Conservation (phyloP, 805 yeast genomes). For the Cyberlindnera sargentensis region DNA sequence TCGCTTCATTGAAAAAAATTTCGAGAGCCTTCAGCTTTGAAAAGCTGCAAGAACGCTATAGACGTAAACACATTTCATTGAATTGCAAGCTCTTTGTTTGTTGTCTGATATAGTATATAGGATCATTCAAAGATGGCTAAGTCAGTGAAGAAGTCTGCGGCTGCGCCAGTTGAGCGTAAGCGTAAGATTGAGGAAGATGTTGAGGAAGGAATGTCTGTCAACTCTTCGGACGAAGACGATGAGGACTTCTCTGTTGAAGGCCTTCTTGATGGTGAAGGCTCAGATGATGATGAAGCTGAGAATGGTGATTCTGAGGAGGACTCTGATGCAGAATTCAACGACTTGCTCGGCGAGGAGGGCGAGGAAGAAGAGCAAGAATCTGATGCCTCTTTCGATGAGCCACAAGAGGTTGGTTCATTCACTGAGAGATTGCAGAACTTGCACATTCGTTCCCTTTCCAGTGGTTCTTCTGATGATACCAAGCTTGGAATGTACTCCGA, state of each 20-base stretch:
- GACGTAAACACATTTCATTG: not conserved
- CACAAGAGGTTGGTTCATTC: conserved; percentile 18
- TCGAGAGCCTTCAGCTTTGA: not conserved
- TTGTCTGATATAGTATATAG: too few relatives aligned
- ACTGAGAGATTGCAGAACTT: conserved; percentile 51
- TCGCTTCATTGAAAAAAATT: not conserved
- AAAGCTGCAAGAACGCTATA: not conserved
- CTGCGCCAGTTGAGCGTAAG: conserved; percentile 6
- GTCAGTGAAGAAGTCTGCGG: not conserved
- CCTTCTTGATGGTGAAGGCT: conserved; percentile 28
- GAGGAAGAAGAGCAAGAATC: conserved; percentile 37
- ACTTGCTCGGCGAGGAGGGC: conserved; percentile 48
- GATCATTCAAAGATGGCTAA: not conserved
- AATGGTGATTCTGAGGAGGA: conserved; percentile 24
- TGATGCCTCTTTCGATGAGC: conserved; percentile 25
- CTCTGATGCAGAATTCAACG: conserved; percentile 57
- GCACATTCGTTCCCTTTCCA: conserved; percentile 42
- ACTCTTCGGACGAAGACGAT: conserved; percentile 3
- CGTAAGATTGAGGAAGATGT: conserved; percentile 17
- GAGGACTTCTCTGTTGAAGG: conserved; percentile 22
- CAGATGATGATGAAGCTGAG: conserved; percentile 8
- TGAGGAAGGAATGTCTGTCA: conserved; percentile 2
- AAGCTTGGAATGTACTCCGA: conserved; percentile 55
- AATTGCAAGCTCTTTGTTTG: not conserved
- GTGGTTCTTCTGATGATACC: conserved; percentile 24